Evolutionary conservation across 2,329 filamentous ascomycete species (phyloP), one percentile per base, ranked within the genome.

Genomic region (Apiospora koreana): DNA sequence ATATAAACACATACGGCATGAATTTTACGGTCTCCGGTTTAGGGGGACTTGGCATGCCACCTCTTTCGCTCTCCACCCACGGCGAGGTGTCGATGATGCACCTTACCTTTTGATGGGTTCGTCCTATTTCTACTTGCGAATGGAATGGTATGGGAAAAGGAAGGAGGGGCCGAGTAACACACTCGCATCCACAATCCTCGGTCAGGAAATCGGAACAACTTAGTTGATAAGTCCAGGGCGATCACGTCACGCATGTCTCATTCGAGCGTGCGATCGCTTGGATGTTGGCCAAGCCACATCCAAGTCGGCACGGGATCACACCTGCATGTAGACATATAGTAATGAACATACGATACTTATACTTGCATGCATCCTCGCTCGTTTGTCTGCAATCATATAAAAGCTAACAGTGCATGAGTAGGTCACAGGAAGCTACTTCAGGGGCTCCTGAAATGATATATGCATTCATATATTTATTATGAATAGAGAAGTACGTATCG

Each of bases 281-380:
- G 23, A 28, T 38, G 21, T 43, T 25, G 38, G 62, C 46, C 48
- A 58, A 18, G 54, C 45, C 31, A 48, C 41, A 25, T 38, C 41
- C 54, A 42, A 28, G 50, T 25, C n/a, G 23, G 35, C 45, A 23
- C 54, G 41, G 54, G 67, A 67, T 50, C 64, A 35, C 43, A 66
- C 66, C 67, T 68, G 43, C 66, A 76, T 77, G 79, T 81, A 80
- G 75, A 81, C 76, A 80, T 78, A 79, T 80, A 79, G 78, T 81
- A 79, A 81, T 78, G 80, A 80, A 79, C 73, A 80, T 78, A 77
- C 48, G 62, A 66, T 66, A 66, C 25, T 12, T 10, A 25, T 28
- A 65, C 42, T 65, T 43, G 16, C 10, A 65, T 4, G 16, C 38
- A 6, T n/a, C 54, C 12, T 38, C 2, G 2, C 18, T 18, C 4